Evolutionary conservation across 257 asterid genomes (phyloP).

Genomic region (Petrea volubilis): DNA sequence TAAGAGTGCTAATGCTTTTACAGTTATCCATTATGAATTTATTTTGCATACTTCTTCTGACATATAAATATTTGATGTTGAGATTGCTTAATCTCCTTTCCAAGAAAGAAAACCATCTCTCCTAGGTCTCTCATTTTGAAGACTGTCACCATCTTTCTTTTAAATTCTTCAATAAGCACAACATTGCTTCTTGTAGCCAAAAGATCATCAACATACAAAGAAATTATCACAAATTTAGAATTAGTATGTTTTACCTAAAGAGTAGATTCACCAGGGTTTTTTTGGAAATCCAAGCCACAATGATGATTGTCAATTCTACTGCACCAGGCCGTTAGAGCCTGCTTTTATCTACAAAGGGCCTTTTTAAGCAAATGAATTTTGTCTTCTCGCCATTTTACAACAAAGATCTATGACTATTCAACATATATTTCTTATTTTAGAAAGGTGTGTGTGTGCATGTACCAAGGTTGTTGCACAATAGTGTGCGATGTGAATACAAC

Average conservation of each 20-base stretch:
- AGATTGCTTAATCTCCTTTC: not conserved
- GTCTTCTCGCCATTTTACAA: not conserved
- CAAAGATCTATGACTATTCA: not conserved
- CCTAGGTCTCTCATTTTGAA: not conserved
- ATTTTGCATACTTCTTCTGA: not conserved
- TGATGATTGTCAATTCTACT: not conserved
- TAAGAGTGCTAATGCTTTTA: not conserved
- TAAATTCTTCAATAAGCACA: not conserved
- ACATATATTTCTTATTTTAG: not conserved
- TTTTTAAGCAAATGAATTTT: not conserved
- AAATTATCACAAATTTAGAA: not conserved
- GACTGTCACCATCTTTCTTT: not conserved
- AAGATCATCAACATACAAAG: not conserved
- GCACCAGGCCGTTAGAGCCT: not conserved
- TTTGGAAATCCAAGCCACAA: not conserved
- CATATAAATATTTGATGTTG: not conserved
- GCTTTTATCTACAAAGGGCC: not conserved
- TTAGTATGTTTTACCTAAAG: not conserved
- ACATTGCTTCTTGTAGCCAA: not conserved
- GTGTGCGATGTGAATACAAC: too few relatives aligned
- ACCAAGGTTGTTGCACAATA: too few relatives aligned
- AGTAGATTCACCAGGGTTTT: not conserved
- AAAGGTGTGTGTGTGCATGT: too few relatives aligned
- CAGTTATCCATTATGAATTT: not conserved
- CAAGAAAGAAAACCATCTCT: not conserved